These are phyloP conservation scores for Phalaenopsis equestris DNA, from an alignment of 106 monocot genomes.

Conservation along the genomic window DNA sequence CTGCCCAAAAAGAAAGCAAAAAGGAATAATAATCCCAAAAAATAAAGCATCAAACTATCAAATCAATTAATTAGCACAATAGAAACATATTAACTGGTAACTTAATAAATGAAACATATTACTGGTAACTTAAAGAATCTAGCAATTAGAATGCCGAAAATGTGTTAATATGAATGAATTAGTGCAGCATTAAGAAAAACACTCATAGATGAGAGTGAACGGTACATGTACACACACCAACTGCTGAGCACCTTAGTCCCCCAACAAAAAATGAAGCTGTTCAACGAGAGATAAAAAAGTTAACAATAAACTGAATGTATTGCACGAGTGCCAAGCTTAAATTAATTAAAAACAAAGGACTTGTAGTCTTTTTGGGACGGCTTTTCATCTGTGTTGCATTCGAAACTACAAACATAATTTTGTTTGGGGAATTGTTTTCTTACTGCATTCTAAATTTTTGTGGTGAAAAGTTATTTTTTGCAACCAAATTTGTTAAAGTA, in stretches of 20 bases:
- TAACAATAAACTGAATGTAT: neutral
- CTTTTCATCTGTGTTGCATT: neutral
- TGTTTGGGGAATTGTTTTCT: too few species aligned
- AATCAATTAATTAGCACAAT: neutral
- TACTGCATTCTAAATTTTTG: too few species aligned
- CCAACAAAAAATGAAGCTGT: neutral
- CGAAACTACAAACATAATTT: too few species aligned
- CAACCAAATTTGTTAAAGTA: too few species aligned
- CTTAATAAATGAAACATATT: neutral
- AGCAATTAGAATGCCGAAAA: neutral
- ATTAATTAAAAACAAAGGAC: neutral
- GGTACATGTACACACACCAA: neutral
- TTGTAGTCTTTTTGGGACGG: neutral
- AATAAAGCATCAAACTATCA: neutral
- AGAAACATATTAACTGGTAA: neutral
- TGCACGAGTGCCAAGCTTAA: neutral
- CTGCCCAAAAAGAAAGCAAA: constrained; percentile 27
- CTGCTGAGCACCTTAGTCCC: neutral
- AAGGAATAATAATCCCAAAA: neutral
- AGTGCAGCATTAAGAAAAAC: neutral
- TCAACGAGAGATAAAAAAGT: neutral
- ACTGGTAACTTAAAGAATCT: neutral
- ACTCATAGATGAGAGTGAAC: neutral
- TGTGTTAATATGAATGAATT: neutral
- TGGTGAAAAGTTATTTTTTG: too few species aligned